A percentile compares a stretch with the other conserved stretches of the same genome.
Conservation (phyloP, 1,284 basidiomycete species). For the Hemileccinum hortonii region DNA sequence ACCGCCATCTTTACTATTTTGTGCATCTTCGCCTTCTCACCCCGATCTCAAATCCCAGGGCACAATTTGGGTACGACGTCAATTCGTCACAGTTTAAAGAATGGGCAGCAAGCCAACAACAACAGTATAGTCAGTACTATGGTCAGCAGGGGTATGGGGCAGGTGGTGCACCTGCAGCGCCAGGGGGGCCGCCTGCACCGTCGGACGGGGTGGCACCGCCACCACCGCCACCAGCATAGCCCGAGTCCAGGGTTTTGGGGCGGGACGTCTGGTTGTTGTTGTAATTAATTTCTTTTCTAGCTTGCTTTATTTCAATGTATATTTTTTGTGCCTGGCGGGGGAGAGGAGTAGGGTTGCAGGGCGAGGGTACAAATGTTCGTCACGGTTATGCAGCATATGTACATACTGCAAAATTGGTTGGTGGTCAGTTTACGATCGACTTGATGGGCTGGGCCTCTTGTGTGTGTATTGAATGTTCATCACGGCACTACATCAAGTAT, state of each 20-base stretch:
- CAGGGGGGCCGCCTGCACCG: constrained; percentile 37
- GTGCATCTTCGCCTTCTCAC: not conserved
- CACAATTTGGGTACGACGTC: constrained; percentile 87
- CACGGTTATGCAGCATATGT: no score
- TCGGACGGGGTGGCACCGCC: constrained; percentile 18
- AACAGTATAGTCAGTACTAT: constrained; percentile 74
- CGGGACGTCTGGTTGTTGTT: constrained; percentile 7
- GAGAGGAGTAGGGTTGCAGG: no score
- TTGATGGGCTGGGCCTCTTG: no score
- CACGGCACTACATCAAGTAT: no score
- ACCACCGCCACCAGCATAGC: constrained; percentile 22
- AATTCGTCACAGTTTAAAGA: constrained; percentile 79
- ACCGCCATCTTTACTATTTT: not conserved
- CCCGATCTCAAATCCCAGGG: constrained; percentile 45
- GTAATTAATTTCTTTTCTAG: constrained; percentile 22
- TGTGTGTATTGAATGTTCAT: no score
- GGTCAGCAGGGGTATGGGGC: constrained; percentile 39
- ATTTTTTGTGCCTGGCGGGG: constrained; percentile 16
- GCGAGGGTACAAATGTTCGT: no score
- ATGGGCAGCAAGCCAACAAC: constrained; percentile 69
- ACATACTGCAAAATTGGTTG: no score
- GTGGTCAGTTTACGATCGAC: no score
- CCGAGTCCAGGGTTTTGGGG: not conserved
- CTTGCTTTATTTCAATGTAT: constrained; percentile 36
- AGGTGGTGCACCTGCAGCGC: constrained; percentile 26